Conservation (phyloP, 345 rosid species). For the Eucalyptus pauciflora region DNA sequence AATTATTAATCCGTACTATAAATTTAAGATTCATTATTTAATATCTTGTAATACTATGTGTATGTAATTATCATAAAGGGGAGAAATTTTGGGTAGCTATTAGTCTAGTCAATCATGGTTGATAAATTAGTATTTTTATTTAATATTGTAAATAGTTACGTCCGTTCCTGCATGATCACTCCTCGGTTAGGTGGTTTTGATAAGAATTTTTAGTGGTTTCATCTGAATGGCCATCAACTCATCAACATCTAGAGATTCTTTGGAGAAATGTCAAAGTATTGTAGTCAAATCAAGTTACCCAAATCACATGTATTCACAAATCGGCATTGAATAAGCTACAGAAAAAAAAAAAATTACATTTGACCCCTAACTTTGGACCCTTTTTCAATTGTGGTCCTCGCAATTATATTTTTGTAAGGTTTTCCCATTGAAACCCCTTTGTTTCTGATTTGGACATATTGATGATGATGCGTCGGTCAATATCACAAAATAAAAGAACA, state of each 20-base stretch:
- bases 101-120: background rate
- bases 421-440: background rate
- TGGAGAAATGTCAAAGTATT: background rate
- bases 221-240: background rate
- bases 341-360: background rate
- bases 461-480: background rate
- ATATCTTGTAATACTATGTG: fast-evolving
- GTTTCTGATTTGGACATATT: background rate
- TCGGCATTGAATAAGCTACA: background rate
- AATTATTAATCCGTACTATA: fast-evolving
- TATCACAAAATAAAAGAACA: background rate
- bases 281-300: background rate
- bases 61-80: background rate
- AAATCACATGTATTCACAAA: background rate
- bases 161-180: background rate
- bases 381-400: background rate
- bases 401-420: background rate
- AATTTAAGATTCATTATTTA: fast-evolving
- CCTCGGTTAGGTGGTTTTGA: background rate
- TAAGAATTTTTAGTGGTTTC: background rate
- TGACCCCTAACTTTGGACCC: background rate
- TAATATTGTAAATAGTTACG: background rate
- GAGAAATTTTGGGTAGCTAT: background rate
- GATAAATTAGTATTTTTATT: background rate
- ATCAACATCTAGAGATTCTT: background rate